phyloP scores from a whole-genome alignment of 1,139 yeast genomes.

The Magnusiomyces ingens region DNA sequence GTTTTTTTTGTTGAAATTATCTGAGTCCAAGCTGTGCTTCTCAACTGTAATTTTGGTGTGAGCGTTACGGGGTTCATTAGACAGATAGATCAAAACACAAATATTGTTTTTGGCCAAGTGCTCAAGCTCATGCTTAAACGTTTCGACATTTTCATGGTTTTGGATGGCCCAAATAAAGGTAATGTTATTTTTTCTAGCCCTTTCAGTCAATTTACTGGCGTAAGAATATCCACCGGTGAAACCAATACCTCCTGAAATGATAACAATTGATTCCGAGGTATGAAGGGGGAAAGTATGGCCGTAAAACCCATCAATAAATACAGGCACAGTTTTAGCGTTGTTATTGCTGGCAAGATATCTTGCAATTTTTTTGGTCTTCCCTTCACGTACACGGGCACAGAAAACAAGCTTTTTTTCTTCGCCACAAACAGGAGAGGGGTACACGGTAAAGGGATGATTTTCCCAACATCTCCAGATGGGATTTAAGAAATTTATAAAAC shows the following conservation, averaged over 20 bases:
- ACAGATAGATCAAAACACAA: too few species aligned
- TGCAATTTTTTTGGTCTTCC: constrained; percentile 25
- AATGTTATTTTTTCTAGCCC: constrained; percentile 28
- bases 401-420: constrained; percentile 26
- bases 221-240: constrained; percentile 44
- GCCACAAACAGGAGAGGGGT: constrained; percentile 23
- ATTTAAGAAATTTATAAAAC: constrained; percentile 47
- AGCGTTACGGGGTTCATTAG: too few species aligned
- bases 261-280: constrained; percentile 43
- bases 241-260: constrained; percentile 63
- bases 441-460: constrained; percentile 60
- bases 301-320: constrained; percentile 54
- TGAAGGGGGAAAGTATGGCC: constrained; percentile 44
- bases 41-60: too few species aligned
- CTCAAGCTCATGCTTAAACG: constrained; percentile 47
- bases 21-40: too few species aligned
- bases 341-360: constrained; percentile 18
- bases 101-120: constrained; percentile 25
- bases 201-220: constrained; percentile 18
- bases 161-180: constrained; percentile 49
- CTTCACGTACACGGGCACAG: constrained; percentile 32
- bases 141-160: constrained; percentile 37
- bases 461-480: constrained; percentile 34
- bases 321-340: constrained; percentile 22
- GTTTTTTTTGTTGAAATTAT: too few species aligned